phyloP scores from a whole-genome alignment of 768 basidiomycete species.

The Xanthoconium purpureum region DNA sequence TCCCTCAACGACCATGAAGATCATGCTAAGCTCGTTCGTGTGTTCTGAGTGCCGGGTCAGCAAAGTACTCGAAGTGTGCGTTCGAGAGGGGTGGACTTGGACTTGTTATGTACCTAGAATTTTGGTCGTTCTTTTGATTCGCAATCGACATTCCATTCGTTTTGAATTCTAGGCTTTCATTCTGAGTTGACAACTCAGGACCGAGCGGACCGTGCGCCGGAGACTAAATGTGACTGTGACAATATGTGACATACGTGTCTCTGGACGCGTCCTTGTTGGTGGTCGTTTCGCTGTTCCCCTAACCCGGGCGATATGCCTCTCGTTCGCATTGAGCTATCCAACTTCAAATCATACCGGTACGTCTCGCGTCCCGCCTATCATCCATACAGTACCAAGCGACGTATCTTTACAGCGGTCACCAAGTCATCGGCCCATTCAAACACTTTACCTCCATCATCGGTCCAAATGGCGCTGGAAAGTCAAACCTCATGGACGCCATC shows the following conservation, averaged over 20 bases:
- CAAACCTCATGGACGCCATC: slow-evolving; percentile 99
- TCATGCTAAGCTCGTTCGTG: slow-evolving; percentile 11
- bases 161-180: background rate
- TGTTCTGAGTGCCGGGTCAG: slow-evolving; percentile 6
- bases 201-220: too few species aligned
- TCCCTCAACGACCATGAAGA: slow-evolving; percentile 23
- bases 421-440: slow-evolving; percentile 86
- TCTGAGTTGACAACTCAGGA: too few species aligned
- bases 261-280: slow-evolving; percentile 22
- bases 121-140: slow-evolving; percentile 8
- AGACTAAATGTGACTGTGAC: slow-evolving; percentile 22
- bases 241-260: slow-evolving; percentile 23
- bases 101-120: background rate
- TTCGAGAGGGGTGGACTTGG: background rate
- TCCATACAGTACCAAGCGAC: background rate
- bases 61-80: too few species aligned
- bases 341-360: slow-evolving; percentile 95
- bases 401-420: slow-evolving; percentile 55
- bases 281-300: slow-evolving; percentile 18
- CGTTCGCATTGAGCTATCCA: slow-evolving; percentile 81
- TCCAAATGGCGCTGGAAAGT: slow-evolving; percentile 98
- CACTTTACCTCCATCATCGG: slow-evolving; percentile 96
- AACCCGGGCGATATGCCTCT: slow-evolving; percentile 56
- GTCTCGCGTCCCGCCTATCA: slow-evolving; percentile 6
- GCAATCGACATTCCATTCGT: background rate